Base-by-base conservation (phyloP, 352 stramenopile genomes). In the Globisporangium radiosum region DNA sequence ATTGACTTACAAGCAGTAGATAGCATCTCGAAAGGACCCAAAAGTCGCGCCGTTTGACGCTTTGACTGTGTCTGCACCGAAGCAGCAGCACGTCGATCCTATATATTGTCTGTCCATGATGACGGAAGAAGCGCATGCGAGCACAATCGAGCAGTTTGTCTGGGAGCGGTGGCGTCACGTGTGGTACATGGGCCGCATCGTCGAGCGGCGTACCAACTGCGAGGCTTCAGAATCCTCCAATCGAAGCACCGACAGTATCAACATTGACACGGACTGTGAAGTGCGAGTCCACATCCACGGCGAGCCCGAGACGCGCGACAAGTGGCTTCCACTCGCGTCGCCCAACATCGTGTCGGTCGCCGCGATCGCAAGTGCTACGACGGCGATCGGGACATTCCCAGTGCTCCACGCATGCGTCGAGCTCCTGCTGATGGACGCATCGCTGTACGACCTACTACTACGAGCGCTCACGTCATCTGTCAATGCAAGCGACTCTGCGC, bases 101-200 rank as follows among this genome's bases (percentile, higher is more conserved):
- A 25, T 25, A 25, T 25, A 0, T 25, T 25, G 25, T 1, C 25
- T 19, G 25, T 25, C 25, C 25, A 25, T 25, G 25, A 25, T 25
- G 25, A 25, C 25, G 2, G 25, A 25, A 25, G 25, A 2, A 25
- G 25, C 25, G 25, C 25, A 25, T 2, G 25, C 14, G 37, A 44
- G 11, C 25, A 47, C 45, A 49, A 5, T 47, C 5, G 59, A 47
- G n/a, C 59, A 51, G 17, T 71, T 81, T 36, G 66, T 79, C 42
- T 81, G 68, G 72, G 42, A 75, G 45, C 64, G 67, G 37, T 87
- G 76, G 72, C 62, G 60, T 38, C 53, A 52, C 33, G 66, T 77
- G 5, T 83, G 71, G 74, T 87, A 79, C 62, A 72, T 83, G 69
- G 69, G 68, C 7, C 64, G 73, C 14, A 60, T 87, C 17, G 58